Evolutionary conservation across 768 basidiomycete genomes (phyloP), one percentile per base, ranked within the genome.

Genomic region (Suillus occidentalis): DNA sequence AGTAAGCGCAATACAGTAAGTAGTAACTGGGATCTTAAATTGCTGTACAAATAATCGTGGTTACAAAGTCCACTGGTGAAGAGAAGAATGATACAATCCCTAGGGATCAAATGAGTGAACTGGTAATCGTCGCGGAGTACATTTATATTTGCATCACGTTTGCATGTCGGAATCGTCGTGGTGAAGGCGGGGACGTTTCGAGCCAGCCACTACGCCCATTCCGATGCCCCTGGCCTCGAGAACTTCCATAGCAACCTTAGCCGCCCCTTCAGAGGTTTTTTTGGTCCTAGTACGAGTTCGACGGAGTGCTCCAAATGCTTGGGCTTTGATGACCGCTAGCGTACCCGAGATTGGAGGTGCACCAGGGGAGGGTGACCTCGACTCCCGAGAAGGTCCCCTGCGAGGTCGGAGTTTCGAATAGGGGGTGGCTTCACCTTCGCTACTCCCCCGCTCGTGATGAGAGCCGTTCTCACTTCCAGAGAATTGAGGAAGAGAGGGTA

Each of bases 241-340:
- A n/a, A 91, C 89, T 76, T 92, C 89, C 77, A 91, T 84, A 4
- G 92, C 91, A 66, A 90, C 89, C 74, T 83, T 85, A 66, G 87
- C 89, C 39, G 89, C 86, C 47, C 79, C 87, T 67, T 92, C 92
- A 50, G 89, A 84, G 43, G 86, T 79, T 75, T 86, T 89, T 81
- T 90, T 94, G 60, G 85, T 83, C 66, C 89, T 84, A 50, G 89
- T 83, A 65, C 92, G 86, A 62, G 92, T 90, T 75, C 92, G 84
- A 60, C 92, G 89, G 68, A 93, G 80, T 22, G 91, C 91, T 39
- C 92, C 93, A 73, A 94, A 95, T 45, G 93, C 89, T 73, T 94
- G 92, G 50, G 92, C 92, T 79, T 94, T 95, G 79, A 95, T 93
- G 64, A 94, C 92, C 61, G 93, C 92, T 56, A 95, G 85, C 37